A percentile compares a stretch with the other conserved stretches of the same genome.
phyloP scores from a whole-genome alignment of 2,329 filamentous ascomycete genomes.

The Diaporthe capsici region DNA sequence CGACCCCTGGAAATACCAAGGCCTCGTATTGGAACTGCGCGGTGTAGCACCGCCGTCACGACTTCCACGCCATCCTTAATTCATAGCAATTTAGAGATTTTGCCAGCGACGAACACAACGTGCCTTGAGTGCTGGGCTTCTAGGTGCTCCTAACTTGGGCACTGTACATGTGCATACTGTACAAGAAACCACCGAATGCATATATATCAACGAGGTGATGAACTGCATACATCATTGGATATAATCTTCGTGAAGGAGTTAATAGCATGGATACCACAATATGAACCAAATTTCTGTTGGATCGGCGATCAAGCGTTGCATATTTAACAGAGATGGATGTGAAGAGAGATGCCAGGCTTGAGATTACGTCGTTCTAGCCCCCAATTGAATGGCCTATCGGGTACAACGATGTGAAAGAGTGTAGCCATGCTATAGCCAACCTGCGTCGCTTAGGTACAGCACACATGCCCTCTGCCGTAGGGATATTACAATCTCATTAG shows the following conservation, averaged over 20 bases:
- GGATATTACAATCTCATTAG: no score
- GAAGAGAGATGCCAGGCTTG: not conserved
- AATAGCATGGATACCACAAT: not conserved
- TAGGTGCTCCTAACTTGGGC: not conserved
- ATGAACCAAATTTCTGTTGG: not conserved
- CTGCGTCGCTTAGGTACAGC: no score
- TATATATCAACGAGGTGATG: not conserved
- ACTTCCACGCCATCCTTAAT: not conserved
- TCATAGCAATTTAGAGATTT: no score
- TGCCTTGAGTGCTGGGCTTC: not conserved
- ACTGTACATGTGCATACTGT: not conserved
- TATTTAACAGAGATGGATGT: rapidly evolving
- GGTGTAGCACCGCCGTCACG: not conserved
- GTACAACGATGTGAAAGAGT: no score
- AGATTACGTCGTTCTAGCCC: no score
- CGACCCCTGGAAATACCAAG: not conserved
- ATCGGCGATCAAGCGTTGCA: not conserved
- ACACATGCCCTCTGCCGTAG: no score
- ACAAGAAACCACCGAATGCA: not conserved
- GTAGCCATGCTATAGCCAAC: no score
- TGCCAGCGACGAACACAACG: not conserved
- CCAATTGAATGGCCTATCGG: no score
- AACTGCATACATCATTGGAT: not conserved
- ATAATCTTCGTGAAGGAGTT: not conserved
- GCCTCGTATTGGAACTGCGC: no score